Evolutionary conservation across 768 basidiomycete species (phyloP).

Genomic region (Tephrocybe sp.): DNA sequence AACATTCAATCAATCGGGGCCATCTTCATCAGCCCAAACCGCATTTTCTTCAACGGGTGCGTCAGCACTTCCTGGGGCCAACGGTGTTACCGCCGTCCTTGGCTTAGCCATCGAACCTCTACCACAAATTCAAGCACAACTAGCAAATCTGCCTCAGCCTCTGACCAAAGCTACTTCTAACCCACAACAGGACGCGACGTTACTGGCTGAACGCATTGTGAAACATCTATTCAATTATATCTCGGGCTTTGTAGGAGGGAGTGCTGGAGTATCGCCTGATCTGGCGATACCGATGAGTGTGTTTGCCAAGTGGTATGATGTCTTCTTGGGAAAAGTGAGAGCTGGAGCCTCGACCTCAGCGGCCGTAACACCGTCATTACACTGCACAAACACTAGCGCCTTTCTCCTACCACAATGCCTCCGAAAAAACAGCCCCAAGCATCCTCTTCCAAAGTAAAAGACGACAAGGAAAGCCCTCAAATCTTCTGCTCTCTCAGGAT

Average conservation of each 20-base stretch:
- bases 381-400: not conserved
- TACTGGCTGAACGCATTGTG: conserved; percentile 66
- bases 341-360: conserved; percentile 27
- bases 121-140: conserved; percentile 53
- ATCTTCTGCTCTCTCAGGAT: conserved; percentile 1
- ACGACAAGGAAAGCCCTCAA: conserved; percentile 20
- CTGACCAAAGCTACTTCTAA: conserved; percentile 20
- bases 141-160: conserved; percentile 43
- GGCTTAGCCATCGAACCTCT: conserved; percentile 83
- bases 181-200: conserved; percentile 42
- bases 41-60: conserved; percentile 33
- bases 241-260: conserved; percentile 55
- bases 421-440: conserved; percentile 23
- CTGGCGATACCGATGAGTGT: conserved; percentile 59
- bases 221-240: conserved; percentile 77
- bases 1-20: conserved; percentile 43
- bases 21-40: conserved; percentile 33
- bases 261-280: conserved; percentile 42
- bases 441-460: conserved; percentile 22
- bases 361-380: conserved; percentile 9
- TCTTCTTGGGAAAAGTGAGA: conserved; percentile 55
- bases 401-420: conserved; percentile 19
- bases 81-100: conserved; percentile 66
- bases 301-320: conserved; percentile 72
- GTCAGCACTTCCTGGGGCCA: conserved; percentile 29